Evolutionary conservation across 768 basidiomycete genomes (phyloP), one percentile per base, ranked within the genome.

Genomic region (Russula dissimulans): DNA sequence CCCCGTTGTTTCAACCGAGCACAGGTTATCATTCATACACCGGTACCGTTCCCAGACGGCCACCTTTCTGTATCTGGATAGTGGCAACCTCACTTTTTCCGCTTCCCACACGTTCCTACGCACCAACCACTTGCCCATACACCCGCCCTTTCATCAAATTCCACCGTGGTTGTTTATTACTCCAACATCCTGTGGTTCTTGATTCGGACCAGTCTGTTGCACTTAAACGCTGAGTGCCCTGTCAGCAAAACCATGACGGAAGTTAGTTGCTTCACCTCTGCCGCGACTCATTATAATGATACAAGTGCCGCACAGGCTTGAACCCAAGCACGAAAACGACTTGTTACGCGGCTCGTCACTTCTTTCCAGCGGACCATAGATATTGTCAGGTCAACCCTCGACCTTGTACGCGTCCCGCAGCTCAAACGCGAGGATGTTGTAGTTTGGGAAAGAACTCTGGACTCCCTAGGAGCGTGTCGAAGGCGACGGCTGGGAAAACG

Each of bases 361-460:
- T 17, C 53, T 52, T 29, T 65, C 58, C 6, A 58, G 48, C 22
- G 58, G 51, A 11, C 29, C 15, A 29, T 53, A 53, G 32, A 62
- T 5, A 14, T 56, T 53, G 4, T 53, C 18, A 8, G 50, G 39
- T 14, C 17, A 9, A 26, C 51, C 36, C 10, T 43, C 57, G 53
- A 76, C 54, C 2, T 75, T 72, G 57, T 78, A 79, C 54, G 66
- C 65, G 65, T 76, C 71, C 1, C 64, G 65, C 9, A 79, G 66
- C 7, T 73, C 72, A 51, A 79, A 81, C 3, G 71, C 74, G 14
- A 81, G 68, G 12, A 56, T 65, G 1, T 78, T 77, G 6, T 78
- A 77, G 3, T 72, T 38, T 0, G 76, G 72, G 9, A 81, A 81
- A 68, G 58, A 78, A 75, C 2, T 47, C 34, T 3, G 65, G 56